These are phyloP conservation scores for Heliocybe sulcata DNA, from an alignment of 1,284 basidiomycete species.

Conservation along the genomic window DNA sequence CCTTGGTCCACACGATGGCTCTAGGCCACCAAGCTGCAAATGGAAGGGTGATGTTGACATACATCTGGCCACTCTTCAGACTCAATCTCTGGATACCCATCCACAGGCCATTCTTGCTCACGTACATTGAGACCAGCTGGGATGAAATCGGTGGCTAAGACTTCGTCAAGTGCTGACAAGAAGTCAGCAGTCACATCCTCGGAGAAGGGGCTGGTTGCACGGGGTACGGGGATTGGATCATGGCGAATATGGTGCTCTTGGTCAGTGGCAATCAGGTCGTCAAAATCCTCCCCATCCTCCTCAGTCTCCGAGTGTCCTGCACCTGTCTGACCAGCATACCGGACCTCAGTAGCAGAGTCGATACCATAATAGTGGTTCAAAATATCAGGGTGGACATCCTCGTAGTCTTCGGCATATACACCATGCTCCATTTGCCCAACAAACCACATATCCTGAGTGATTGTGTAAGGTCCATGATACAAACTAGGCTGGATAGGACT, in stretches of 20 bases:
- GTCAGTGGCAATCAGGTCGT: neutral
- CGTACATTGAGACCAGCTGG: constrained; percentile 16
- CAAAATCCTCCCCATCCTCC: constrained; percentile 6
- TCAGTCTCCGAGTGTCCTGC: no score
- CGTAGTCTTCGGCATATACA: constrained; percentile 8
- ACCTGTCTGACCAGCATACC: constrained; percentile 3
- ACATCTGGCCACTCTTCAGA: constrained; percentile 9
- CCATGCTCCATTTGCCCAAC: constrained; percentile 14
- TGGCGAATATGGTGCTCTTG: constrained; percentile 12
- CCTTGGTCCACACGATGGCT: neutral
- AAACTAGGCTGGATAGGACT: no score
- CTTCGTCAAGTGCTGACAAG: constrained; percentile 1
- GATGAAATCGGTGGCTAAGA: constrained; percentile 3
- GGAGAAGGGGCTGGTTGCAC: constrained; percentile 12
- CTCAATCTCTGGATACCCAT: constrained; percentile 14
- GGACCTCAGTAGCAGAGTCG: neutral
- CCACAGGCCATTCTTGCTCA: constrained; percentile 15
- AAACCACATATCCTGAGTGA: constrained; percentile 24
- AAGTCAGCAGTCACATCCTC: constrained; percentile 4
- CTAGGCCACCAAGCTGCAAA: constrained; percentile 7
- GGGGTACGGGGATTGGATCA: constrained; percentile 13
- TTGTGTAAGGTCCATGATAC: no score
- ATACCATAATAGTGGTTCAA: constrained; percentile 10
- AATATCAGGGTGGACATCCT: constrained; percentile 7
- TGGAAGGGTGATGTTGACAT: constrained; percentile 12